Conservation (phyloP, 257 asterid species). For the Buddleja alternifolia region DNA sequence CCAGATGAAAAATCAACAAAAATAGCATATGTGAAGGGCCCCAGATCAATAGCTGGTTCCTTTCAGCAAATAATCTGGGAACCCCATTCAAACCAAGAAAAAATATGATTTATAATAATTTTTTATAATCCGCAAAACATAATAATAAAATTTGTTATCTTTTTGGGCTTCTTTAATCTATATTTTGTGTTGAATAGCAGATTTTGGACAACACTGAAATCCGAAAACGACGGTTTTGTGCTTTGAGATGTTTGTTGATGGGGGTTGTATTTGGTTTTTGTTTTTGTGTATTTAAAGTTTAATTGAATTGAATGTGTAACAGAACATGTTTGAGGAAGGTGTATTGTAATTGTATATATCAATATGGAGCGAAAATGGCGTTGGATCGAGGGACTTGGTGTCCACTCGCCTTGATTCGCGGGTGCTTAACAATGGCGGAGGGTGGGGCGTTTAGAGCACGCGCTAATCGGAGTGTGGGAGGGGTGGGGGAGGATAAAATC, state of each 20-base stretch:
- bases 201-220: constrained; percentile 24
- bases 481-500: neutral
- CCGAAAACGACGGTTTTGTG: constrained; percentile 36
- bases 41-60: constrained; percentile 36
- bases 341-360: no score
- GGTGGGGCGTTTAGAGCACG: constrained; percentile 23
- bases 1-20: constrained; percentile 8
- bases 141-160: neutral
- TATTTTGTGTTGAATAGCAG: constrained; percentile 20
- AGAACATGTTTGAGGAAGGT: constrained; percentile 1
- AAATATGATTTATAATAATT: neutral
- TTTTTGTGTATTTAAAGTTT: neutral
- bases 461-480: neutral
- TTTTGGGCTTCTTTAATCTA: neutral
- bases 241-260: neutral
- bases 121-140: no score
- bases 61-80: constrained; percentile 16
- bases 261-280: neutral
- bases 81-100: constrained; percentile 13
- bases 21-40: constrained; percentile 14
- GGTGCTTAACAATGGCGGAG: constrained; percentile 22
- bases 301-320: neutral
- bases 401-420: constrained; percentile 27
- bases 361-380: constrained; percentile 51
- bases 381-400: constrained; percentile 34